Evolutionary conservation across 108 stramenopile genomes (phyloP), one percentile per base, ranked within the genome.

Genomic region (Cyclotella sp.): DNA sequence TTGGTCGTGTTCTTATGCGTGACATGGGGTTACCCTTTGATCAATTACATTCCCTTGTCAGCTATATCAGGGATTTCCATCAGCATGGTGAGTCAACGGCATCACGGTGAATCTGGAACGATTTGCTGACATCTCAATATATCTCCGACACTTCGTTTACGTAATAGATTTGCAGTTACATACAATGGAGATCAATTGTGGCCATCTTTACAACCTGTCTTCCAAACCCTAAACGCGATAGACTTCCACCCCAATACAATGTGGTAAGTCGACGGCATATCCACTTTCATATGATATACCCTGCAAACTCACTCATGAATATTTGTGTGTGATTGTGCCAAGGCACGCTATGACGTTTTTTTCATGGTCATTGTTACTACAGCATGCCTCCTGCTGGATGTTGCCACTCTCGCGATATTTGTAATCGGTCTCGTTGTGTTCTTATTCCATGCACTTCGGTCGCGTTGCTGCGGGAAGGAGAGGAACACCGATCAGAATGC

Each of bases 141-240:
- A 34, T 34, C 34, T 34, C 34, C 34, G 34, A 34, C n/a, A n/a
- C 6, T 34, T 6, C 34, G 34, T 34, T 34, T 34, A 2, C 34
- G 34, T 5, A 34, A 34, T 28, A 68, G 68, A 30, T 72, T 11
- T 79, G 74, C 55, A 75, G 74, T 27, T 74, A 80, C 63, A 76
- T 84, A 47, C 83, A 84, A 51, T 84, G 83, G 83, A 55, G 75
- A 60, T 76, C 83, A 24, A 55, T 84, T 18, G 69, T 70, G 40
- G 75, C 76, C n/a, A 61, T 59, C 0, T 66, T 84, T 21, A 76
- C 83, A 41, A 63, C 75, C 0, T 71, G 61, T 47, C 61, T 84
- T 24, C 79, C 83, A n/a, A 72, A 51, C 49, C 14, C 24, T 10
- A 68, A 44, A 63, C 83, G 83, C 39, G 73, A 76, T 16, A 21